These are phyloP conservation scores for Haberlea rhodopensis DNA, from an alignment of 257 asterid genomes.

Conservation along the genomic window DNA sequence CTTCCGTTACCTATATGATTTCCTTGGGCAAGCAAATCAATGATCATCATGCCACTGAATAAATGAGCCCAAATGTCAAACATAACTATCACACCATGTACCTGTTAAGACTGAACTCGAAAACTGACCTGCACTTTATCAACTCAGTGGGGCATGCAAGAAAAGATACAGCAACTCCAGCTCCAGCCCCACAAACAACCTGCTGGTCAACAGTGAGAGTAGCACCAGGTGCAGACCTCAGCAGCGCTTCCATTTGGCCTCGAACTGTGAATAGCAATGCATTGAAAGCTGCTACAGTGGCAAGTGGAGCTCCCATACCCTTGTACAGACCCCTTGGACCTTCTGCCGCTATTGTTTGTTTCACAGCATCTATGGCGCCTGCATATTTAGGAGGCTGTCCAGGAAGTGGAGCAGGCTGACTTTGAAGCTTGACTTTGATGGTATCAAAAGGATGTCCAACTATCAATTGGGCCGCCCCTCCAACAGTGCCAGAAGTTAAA, in stretches of 20 bases:
- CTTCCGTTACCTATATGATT: no score
- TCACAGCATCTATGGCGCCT: slow-evolving; percentile 90
- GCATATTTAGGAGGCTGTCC: slow-evolving; percentile 72
- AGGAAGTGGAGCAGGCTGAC: slow-evolving; percentile 82
- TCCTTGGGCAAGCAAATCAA: no score
- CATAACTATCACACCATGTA: no score
- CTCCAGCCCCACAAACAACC: slow-evolving; percentile 84
- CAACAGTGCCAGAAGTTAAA: slow-evolving; percentile 68
- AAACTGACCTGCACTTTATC: slow-evolving; percentile 78
- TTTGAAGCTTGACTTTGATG: slow-evolving; percentile 94
- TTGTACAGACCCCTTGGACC: slow-evolving; percentile 88
- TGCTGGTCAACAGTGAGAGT: slow-evolving; percentile 76
- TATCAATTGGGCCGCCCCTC: slow-evolving; percentile 88
- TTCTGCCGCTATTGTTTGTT: slow-evolving; percentile 84
- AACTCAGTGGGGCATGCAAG: slow-evolving; percentile 91
- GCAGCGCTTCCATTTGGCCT: slow-evolving; percentile 71
- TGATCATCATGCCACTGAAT: not conserved
- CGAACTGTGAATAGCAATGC: slow-evolving; percentile 77
- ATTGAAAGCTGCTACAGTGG: slow-evolving; percentile 86
- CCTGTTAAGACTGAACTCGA: not conserved
- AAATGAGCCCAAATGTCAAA: slow-evolving; percentile 1
- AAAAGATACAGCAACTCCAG: slow-evolving; percentile 78
- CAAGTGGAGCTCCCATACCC: slow-evolving; percentile 96
- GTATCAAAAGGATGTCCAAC: slow-evolving; percentile 97
- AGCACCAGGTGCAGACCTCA: slow-evolving; percentile 73